Evolutionary conservation across 352 stramenopile species (phyloP).

Genomic region (Phytophthora meadii): DNA sequence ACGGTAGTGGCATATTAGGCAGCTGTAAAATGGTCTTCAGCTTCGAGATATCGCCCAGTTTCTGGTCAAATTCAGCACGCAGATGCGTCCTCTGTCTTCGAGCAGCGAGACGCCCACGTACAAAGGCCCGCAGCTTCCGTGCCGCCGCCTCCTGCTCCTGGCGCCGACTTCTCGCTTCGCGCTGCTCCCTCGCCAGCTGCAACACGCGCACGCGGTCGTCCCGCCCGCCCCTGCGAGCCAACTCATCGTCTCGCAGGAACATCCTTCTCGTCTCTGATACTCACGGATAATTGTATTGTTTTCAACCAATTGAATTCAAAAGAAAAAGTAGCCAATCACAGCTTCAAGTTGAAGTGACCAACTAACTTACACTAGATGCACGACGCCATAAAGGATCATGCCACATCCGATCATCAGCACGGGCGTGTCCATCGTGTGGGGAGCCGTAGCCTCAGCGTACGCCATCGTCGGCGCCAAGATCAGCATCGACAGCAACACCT

Average conservation of each 20-base stretch:
- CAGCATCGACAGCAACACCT: conserved; percentile 81
- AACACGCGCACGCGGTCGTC: conserved; percentile 60
- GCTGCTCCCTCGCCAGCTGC: conserved; percentile 58
- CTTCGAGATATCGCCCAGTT: conserved; percentile 59
- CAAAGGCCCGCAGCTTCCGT: conserved; percentile 52
- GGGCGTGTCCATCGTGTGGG: conserved; percentile 87
- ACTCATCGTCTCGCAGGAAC: conserved; percentile 63
- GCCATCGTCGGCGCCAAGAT: conserved; percentile 82
- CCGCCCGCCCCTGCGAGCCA: conserved; percentile 34
- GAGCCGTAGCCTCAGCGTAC: conserved; percentile 83
- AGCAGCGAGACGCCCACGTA: conserved; percentile 41
- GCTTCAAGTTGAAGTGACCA: conserved; percentile 19
- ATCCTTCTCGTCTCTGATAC: conserved; percentile 24
- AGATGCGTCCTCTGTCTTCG: conserved; percentile 11
- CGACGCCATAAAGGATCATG: conserved; percentile 77
- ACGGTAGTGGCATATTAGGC: conserved; percentile 52
- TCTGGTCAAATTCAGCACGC: conserved; percentile 56
- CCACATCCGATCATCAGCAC: conserved; percentile 86
- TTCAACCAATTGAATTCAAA: conserved; percentile 28
- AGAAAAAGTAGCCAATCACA: neutral
- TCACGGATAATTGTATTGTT: neutral
- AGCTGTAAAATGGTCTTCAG: conserved; percentile 67
- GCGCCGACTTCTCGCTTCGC: conserved; percentile 44
- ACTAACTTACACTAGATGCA: conserved; percentile 18
- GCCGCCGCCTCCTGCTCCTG: conserved; percentile 48